Conservation (phyloP, 1,284 basidiomycete genomes). For the Malassezia japonica region DNA sequence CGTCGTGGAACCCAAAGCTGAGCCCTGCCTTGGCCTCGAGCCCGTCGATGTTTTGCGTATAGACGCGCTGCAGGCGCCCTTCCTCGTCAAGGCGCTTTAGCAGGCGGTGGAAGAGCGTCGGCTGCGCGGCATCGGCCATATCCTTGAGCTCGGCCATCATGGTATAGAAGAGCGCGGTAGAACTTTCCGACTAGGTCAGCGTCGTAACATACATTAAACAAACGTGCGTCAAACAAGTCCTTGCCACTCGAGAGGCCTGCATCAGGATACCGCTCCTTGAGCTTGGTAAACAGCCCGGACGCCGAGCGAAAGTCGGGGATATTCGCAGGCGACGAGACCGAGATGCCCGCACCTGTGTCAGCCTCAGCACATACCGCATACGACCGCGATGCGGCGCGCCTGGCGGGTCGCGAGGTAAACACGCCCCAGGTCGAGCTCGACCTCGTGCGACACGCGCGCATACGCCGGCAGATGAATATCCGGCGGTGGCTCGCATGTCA, state of each 20-base stretch:
- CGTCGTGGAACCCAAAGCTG: conserved; percentile 50
- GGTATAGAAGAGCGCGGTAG: conserved; percentile 73
- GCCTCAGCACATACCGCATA: conserved; percentile 60
- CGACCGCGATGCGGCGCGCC: conserved; percentile 70
- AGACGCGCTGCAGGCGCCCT: conserved; percentile 73
- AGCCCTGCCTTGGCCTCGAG: conserved; percentile 70
- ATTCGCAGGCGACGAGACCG: conserved; percentile 63
- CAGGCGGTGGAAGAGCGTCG: conserved; percentile 77
- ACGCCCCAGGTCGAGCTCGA: conserved; percentile 36
- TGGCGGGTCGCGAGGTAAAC: conserved; percentile 57
- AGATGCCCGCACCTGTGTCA: conserved; percentile 72
- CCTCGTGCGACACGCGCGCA: conserved; percentile 13
- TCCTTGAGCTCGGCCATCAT: conserved; percentile 83
- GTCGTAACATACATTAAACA: conserved; percentile 65
- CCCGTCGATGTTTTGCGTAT: conserved; percentile 93
- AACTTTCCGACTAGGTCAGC: conserved; percentile 53
- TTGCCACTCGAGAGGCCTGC: conserved; percentile 64
- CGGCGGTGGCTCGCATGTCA: background rate
- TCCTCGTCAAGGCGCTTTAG: conserved; percentile 72
- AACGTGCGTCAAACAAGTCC: conserved; percentile 81
- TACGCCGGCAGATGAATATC: conserved; percentile 1
- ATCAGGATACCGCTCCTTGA: conserved; percentile 66
- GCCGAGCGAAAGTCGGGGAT: conserved; percentile 86
- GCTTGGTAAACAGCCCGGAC: conserved; percentile 67
- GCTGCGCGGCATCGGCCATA: conserved; percentile 67